phyloP scores from a whole-genome alignment of 2,329 filamentous ascomycete genomes.

The Cercospora zeae-maydis region DNA sequence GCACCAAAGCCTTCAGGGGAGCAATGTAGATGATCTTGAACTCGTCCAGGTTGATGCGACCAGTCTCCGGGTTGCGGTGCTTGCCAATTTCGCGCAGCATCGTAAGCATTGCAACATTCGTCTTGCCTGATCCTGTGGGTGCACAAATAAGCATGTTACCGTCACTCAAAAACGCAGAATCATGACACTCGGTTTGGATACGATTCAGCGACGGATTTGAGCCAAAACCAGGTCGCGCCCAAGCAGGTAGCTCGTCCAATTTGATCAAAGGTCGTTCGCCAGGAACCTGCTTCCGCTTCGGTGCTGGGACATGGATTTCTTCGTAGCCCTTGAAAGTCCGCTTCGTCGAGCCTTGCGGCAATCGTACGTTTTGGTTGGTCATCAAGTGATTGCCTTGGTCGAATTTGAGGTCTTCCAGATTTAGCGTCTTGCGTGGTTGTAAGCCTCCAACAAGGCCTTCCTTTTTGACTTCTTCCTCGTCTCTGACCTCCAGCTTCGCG shows the following conservation, averaged over 20 bases:
- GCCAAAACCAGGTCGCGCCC: conserved; percentile 83
- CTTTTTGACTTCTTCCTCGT: conserved; percentile 59
- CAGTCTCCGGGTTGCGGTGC: conserved; percentile 80
- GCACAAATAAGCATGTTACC: conserved; percentile 98
- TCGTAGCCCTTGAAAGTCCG: conserved; percentile 97
- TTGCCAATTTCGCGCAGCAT: conserved; percentile 97
- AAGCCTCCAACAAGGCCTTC: conserved; percentile 74
- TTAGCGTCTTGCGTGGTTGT: conserved; percentile 81
- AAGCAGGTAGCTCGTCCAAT: conserved; percentile 84
- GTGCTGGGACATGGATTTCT: conserved; percentile 93
- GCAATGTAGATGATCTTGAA: conserved; percentile 99
- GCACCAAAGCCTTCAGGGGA: conserved; percentile 89
- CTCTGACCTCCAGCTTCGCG: conserved; percentile 41
- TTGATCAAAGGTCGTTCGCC: conserved; percentile 73
- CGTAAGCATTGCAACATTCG: conserved; percentile 95
- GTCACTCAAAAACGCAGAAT: conserved; percentile 85
- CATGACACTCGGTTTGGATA: conserved; percentile 91
- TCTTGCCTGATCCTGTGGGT: conserved; percentile 95
- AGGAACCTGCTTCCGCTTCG: conserved; percentile 79
- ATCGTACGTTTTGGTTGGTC: conserved; percentile 94
- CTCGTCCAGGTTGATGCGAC: conserved; percentile 90
- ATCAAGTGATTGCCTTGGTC: conserved; percentile 98
- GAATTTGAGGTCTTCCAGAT: conserved; percentile 92
- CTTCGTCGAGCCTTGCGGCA: conserved; percentile 93
- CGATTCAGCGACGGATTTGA: conserved; percentile 84